Conservation (phyloP, 192 early-diverging fungal species). For the Backusella circina region DNA sequence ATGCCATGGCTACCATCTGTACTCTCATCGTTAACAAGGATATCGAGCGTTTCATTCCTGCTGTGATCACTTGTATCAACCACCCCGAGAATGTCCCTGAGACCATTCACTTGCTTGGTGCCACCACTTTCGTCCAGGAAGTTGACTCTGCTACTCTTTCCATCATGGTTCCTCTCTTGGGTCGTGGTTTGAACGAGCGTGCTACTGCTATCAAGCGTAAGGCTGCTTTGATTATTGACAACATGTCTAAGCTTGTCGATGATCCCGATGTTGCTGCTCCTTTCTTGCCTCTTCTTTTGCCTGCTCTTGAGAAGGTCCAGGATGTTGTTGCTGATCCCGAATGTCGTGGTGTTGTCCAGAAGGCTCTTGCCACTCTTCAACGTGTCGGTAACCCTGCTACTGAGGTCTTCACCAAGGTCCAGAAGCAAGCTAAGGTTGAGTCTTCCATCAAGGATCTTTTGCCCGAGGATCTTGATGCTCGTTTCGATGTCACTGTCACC, state of each 20-base stretch:
- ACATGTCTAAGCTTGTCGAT: conserved; percentile 89
- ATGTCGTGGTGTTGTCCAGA: conserved; percentile 65
- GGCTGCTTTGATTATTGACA: conserved; percentile 80
- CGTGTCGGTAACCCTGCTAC: conserved; percentile 58
- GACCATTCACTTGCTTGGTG: conserved; percentile 71
- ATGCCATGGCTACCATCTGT: conserved; percentile 67
- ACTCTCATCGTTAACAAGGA: conserved; percentile 75
- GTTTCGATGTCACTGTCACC: conserved; percentile 42
- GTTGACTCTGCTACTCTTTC: conserved; percentile 73
- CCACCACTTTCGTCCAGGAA: conserved; percentile 77
- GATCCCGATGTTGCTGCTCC: conserved; percentile 75
- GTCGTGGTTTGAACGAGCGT: conserved; percentile 69
- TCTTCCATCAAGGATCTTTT: conserved; percentile 49
- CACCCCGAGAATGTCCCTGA: conserved; percentile 77
- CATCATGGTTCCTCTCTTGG: conserved; percentile 75
- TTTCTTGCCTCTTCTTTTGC: conserved; percentile 77
- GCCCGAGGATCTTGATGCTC: conserved; percentile 47
- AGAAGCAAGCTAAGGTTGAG: conserved; percentile 43
- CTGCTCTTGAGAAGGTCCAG: conserved; percentile 72
- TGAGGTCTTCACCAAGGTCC: conserved; percentile 50
- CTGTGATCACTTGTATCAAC: conserved; percentile 71
- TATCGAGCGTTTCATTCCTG: conserved; percentile 71
- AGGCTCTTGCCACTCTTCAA: conserved; percentile 64
- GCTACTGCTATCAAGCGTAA: conserved; percentile 69
- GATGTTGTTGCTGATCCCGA: conserved; percentile 78